Percentiles rank a stretch among this genome's conserved stretches.
Conservation (phyloP, 805 yeast genomes). For the Candida tibetensis region DNA sequence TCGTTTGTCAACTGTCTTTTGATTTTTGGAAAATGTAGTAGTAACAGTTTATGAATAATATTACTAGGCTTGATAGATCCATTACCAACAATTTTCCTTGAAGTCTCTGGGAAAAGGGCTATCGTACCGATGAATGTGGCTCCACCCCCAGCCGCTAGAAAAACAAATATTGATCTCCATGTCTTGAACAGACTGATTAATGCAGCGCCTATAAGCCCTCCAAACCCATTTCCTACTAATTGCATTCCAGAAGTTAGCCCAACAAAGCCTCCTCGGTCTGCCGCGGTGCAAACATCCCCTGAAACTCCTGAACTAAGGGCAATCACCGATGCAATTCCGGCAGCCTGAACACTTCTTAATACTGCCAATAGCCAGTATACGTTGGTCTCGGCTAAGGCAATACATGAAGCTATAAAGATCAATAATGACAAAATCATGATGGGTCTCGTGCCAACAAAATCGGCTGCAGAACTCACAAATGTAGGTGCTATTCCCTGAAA, state of each 20-base stretch:
- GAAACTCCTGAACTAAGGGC: conserved; percentile 69
- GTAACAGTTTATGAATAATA: conserved; percentile 42
- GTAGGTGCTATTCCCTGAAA: conserved; percentile 79
- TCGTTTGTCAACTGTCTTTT: conserved; percentile 10
- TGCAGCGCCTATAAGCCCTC: conserved; percentile 68
- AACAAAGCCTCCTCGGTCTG: conserved; percentile 67
- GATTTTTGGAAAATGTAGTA: conserved; percentile 25
- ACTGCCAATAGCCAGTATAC: conserved; percentile 60
- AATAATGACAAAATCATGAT: conserved; percentile 52
- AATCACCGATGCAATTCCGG: conserved; percentile 73
- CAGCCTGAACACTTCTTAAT: conserved; percentile 72
- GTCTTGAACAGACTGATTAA: conserved; percentile 22
- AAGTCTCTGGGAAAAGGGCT: conserved; percentile 66
- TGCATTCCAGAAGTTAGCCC: conserved; percentile 66
- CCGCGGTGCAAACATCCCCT: conserved; percentile 69
- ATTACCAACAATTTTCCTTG: conserved; percentile 70
- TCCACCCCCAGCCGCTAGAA: conserved; percentile 65
- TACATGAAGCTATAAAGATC: conserved; percentile 57
- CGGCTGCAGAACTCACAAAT: conserved; percentile 66
- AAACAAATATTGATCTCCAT: conserved; percentile 83
- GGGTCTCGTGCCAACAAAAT: conserved; percentile 70
- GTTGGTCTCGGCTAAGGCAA: conserved; percentile 62
- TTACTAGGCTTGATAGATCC: conserved; percentile 58
- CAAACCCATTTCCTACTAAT: conserved; percentile 72
- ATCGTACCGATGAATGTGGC: conserved; percentile 25